Conservation (phyloP, 192 early-diverging fungal species). For the Backusella australiensis region DNA sequence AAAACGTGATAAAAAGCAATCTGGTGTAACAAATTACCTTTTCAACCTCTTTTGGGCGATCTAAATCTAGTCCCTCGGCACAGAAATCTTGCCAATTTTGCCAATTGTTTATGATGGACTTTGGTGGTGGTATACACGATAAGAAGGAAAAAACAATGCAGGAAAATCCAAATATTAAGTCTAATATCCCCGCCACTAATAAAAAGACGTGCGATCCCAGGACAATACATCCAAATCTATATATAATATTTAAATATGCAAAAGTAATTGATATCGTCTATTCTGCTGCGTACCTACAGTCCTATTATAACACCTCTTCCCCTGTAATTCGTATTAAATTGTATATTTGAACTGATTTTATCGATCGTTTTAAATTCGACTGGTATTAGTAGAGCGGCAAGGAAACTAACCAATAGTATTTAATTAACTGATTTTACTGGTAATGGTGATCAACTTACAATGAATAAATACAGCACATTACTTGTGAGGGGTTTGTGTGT, state of each 20-base stretch:
- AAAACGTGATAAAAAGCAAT: background rate
- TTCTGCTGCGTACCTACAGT: constrained; percentile 30
- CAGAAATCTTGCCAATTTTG: constrained; percentile 35
- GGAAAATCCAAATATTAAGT: constrained; percentile 46
- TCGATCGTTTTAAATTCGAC: constrained; percentile 46
- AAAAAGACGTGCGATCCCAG: constrained; percentile 41
- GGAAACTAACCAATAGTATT: background rate
- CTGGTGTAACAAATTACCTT: background rate
- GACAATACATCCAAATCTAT: constrained; percentile 55
- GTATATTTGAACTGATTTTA: constrained; percentile 41
- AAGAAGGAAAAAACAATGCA: constrained; percentile 48
- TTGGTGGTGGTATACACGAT: constrained; percentile 7
- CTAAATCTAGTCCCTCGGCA: constrained; percentile 30
- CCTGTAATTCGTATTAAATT: constrained; percentile 51
- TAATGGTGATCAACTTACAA: constrained; percentile 12
- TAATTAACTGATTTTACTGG: background rate
- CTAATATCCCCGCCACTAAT: constrained; percentile 46
- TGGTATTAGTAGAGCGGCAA: constrained; percentile 31
- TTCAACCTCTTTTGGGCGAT: constrained; percentile 7
- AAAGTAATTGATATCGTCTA: background rate
- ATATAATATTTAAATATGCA: background rate
- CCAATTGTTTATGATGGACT: constrained; percentile 26
- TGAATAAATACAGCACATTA: constrained; percentile 24
- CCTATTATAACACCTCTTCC: constrained; percentile 53
- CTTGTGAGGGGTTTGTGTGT: constrained; percentile 16